A percentile compares a stretch with the other conserved stretches of the same genome.
phyloP scores from a whole-genome alignment of 495 filamentous ascomycete genomes.

The Lasiosphaeriaceae sp. region DNA sequence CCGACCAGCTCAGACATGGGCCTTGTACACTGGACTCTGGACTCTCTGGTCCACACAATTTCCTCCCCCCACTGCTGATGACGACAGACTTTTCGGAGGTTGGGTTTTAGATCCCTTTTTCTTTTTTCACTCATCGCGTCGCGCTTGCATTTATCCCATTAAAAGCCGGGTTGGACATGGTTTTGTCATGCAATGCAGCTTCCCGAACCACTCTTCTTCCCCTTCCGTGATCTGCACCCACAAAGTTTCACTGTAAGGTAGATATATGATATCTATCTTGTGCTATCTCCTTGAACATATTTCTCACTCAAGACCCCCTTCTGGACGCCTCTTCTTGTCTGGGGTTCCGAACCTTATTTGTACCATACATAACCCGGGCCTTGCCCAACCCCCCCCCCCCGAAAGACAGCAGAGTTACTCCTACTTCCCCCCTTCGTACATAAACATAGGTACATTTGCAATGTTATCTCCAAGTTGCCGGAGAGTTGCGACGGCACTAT shows the following conservation, averaged over 20 bases:
- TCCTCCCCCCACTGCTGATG: not conserved
- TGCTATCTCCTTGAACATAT: no score
- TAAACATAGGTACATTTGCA: not conserved
- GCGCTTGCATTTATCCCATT: conserved; percentile 12
- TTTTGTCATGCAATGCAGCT: not conserved
- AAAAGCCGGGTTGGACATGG: conserved; percentile 3
- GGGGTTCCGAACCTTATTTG: not conserved
- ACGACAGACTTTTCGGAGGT: conserved; percentile 11
- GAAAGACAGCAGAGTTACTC: no score
- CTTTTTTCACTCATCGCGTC: not conserved
- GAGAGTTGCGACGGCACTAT: conserved; percentile 15
- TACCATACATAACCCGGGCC: not conserved
- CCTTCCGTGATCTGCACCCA: not conserved
- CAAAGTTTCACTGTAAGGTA: not conserved
- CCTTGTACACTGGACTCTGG: not conserved
- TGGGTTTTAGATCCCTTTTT: not conserved
- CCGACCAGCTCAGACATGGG: not conserved
- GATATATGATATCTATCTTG: no score
- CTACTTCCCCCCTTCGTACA: no score
- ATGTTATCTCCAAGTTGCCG: conserved; percentile 17
- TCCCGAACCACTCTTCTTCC: not conserved
- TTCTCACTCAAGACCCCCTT: not conserved
- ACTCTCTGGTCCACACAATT: not conserved
- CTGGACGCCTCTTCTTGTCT: not conserved
- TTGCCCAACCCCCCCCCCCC: not conserved